These are phyloP conservation scores for Kwoniella shandongensis DNA, from an alignment of 768 basidiomycete genomes.

Conservation along the genomic window DNA sequence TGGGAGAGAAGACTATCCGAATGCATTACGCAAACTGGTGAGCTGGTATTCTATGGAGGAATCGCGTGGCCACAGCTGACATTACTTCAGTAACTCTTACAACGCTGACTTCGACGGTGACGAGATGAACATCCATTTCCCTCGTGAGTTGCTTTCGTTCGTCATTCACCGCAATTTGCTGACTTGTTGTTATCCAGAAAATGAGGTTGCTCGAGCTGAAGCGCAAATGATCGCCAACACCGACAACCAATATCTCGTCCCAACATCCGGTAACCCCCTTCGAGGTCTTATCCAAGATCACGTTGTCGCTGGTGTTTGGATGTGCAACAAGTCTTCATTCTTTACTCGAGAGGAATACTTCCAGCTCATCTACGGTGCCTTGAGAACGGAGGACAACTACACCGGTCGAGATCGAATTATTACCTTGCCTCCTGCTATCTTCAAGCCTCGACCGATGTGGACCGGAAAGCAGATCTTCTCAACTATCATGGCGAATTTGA, in stretches of 20 bases:
- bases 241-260: slow-evolving; percentile 97
- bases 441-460: slow-evolving; percentile 89
- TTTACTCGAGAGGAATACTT: slow-evolving; percentile 94
- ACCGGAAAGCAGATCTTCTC: slow-evolving; percentile 98
- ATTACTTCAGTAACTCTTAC: slow-evolving; percentile 77
- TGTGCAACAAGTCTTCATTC: slow-evolving; percentile 93
- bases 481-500: slow-evolving; percentile 88
- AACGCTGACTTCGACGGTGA: slow-evolving; percentile 94
- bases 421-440: slow-evolving; percentile 86
- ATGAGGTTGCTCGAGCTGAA: slow-evolving; percentile 90
- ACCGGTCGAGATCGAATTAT: slow-evolving; percentile 64
- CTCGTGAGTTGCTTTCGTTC: slow-evolving; percentile 71
- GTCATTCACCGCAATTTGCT: too few species aligned
- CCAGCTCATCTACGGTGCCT: slow-evolving; percentile 90
- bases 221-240: slow-evolving; percentile 93
- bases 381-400: slow-evolving; percentile 79
- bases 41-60: slow-evolving; percentile 6
- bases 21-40: slow-evolving; percentile 99
- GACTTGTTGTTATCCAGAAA: slow-evolving; percentile 61
- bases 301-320: slow-evolving; percentile 98
- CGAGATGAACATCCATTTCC: slow-evolving; percentile 99
- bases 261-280: slow-evolving; percentile 95
- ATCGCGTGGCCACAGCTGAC: slow-evolving; percentile 23
- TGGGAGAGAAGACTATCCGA: slow-evolving; percentile 96
- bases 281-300: slow-evolving; percentile 99